Conservation (phyloP, 352 stramenopile genomes). For the Globisporangium megalacanthum region DNA sequence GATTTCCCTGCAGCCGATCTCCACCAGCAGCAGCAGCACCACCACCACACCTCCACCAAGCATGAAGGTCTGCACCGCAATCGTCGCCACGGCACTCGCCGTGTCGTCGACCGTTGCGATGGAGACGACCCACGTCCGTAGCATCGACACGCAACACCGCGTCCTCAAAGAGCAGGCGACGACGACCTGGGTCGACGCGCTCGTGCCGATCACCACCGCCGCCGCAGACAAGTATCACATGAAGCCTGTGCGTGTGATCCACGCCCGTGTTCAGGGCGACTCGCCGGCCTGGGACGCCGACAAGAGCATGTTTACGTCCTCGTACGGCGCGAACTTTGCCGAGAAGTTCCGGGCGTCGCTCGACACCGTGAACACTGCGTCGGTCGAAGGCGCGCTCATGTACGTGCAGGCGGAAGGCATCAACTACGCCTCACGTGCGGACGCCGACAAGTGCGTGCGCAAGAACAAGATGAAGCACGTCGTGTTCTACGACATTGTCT, state of each 20-base stretch:
- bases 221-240: slow-evolving; percentile 49
- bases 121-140: not conserved
- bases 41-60: not conserved
- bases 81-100: slow-evolving; percentile 2
- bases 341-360: slow-evolving; percentile 28
- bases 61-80: slow-evolving; percentile 4
- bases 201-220: slow-evolving; percentile 28
- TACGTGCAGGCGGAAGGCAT: slow-evolving; percentile 50
- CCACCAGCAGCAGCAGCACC: not conserved
- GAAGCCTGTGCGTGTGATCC: slow-evolving; percentile 43
- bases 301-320: slow-evolving; percentile 12
- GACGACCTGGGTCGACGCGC: slow-evolving; percentile 13
- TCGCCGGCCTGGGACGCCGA: slow-evolving; percentile 46
- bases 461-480: slow-evolving; percentile 83
- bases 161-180: not conserved
- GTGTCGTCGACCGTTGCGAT: not conserved
- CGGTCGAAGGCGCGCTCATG: slow-evolving; percentile 40
- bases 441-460: slow-evolving; percentile 21
- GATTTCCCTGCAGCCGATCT: not conserved
- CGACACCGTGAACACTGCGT: slow-evolving; percentile 35
- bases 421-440: slow-evolving; percentile 28
- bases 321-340: slow-evolving; percentile 3
- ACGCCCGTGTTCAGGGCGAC: slow-evolving; percentile 59
- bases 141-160: not conserved
- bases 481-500: slow-evolving; percentile 77